Evolutionary conservation across 176 grass and related monocot species (phyloP), one percentile per base, ranked within the genome.

Genomic region (Avena sativa): DNA sequence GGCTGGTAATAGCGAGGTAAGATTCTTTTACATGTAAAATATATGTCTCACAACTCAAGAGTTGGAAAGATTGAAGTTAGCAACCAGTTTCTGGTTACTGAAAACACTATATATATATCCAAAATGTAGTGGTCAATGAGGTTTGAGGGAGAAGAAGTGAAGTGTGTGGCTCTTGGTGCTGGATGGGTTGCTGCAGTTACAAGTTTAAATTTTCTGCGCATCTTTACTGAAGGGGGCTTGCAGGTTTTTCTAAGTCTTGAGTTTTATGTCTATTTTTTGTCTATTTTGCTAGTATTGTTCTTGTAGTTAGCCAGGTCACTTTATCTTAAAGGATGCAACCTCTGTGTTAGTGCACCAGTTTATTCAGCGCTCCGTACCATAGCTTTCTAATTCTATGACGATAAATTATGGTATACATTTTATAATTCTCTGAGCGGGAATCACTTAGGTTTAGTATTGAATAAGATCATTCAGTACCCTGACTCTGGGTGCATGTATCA

Each of bases 1-100:
- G 96, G 96, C 96, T 47, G 89, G 93, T 86, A 98, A 98, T 67
- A 98, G 96, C 52, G 93, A 98, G 92, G 96, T 98, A 89, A n/a
- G 66, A 9, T 79, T 14, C 40, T 64, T 23, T 66, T 76, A 8
- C 34, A 49, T 58, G 9, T 61, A n/a, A 43, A 32, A 20, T 64
- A 68, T 4, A 58, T 4, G 49, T 52, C 55, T 26, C 65, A 65
- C 13, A 67, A 52, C 15, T 76, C 14, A 78, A 56, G 58, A 81
- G 63, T 71, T 78, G 15, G 2, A 76, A 76, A 8, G 12, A 4
- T 76, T 43, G 28, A 67, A 60, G 12, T 23, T 44, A 56, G 44
- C 15, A 62, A 3, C 7, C 57, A 12, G 40, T 87, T 62, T 15
- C 9, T 53, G 3, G 6, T 60, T 74, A 67, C 60, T 84, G 1